These are phyloP conservation scores for Cucurbitaria berberidis DNA, from an alignment of 2,329 filamentous ascomycete genomes.

Conservation along the genomic window DNA sequence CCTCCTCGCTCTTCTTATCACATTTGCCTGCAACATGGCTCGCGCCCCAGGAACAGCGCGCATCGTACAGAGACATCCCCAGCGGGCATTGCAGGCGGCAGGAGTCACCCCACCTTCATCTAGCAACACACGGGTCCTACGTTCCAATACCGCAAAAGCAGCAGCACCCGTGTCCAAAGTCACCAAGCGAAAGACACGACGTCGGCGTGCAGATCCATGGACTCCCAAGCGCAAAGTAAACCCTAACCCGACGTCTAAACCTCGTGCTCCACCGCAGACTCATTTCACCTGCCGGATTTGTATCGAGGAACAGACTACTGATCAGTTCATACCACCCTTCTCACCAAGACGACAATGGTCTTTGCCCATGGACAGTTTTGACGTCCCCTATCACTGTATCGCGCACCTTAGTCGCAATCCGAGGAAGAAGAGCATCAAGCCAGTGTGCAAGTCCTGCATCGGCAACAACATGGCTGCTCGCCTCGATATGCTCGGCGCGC, in stretches of 20 bases:
- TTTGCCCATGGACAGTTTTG: not conserved
- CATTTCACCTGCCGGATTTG: constrained; percentile 37
- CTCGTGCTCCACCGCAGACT: constrained; percentile 16
- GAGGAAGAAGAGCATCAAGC: constrained; percentile 23
- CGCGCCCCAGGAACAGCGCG: not conserved
- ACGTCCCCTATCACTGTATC: constrained; percentile 30
- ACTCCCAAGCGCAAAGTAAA: constrained; percentile 27
- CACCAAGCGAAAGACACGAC: constrained; percentile 7
- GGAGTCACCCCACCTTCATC: not conserved
- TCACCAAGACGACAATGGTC: constrained; percentile 4
- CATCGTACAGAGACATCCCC: no score
- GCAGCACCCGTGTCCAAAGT: not conserved
- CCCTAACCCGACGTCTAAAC: constrained; percentile 8
- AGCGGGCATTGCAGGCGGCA: not conserved
- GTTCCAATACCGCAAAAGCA: constrained; percentile 17
- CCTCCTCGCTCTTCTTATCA: not conserved
- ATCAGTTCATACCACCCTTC: constrained; percentile 28
- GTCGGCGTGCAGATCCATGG: constrained; percentile 28
- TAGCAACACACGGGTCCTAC: constrained; percentile 15
- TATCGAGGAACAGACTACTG: constrained; percentile 19
- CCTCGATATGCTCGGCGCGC: constrained; percentile 29
- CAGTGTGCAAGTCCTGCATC: constrained; percentile 38
- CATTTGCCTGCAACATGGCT: not conserved
- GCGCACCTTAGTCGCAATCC: constrained; percentile 30
- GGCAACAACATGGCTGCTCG: constrained; percentile 26